These are phyloP conservation scores for Talaromyces sp. DNA, from an alignment of 2,329 filamentous ascomycete genomes.

Conservation along the genomic window DNA sequence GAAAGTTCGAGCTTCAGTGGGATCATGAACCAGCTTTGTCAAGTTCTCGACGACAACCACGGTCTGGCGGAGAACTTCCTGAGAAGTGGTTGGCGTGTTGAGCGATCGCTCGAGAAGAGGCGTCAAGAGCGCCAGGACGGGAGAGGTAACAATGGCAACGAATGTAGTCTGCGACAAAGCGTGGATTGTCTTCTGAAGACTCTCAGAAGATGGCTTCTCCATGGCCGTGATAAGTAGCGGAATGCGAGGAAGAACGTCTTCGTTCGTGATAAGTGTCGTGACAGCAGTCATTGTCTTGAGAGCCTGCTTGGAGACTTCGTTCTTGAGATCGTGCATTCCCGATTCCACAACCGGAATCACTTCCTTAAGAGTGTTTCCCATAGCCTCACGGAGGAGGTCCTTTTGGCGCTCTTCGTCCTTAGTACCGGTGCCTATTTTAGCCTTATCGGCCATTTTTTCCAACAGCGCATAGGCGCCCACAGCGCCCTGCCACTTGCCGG, in stretches of 20 bases:
- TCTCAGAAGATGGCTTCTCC: constrained; percentile 85
- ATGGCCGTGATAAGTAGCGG: constrained; percentile 90
- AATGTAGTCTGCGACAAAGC: constrained; percentile 98
- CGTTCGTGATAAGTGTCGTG: constrained; percentile 86
- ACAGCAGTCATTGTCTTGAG: constrained; percentile 86
- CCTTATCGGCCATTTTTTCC: constrained; percentile 92
- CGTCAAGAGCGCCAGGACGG: constrained; percentile 88
- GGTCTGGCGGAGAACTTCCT: constrained; percentile 92
- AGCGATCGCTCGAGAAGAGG: constrained; percentile 75
- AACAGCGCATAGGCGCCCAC: constrained; percentile 80
- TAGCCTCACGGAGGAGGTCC: constrained; percentile 81
- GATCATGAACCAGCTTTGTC: constrained; percentile 95
- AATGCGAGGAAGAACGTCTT: constrained; percentile 89
- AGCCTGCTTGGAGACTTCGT: constrained; percentile 79
- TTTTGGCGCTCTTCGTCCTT: constrained; percentile 83
- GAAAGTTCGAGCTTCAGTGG: constrained; percentile 90
- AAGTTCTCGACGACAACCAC: constrained; percentile 97
- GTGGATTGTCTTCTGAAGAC: constrained; percentile 91
- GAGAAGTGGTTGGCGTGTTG: constrained; percentile 83
- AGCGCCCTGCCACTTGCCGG: constrained; percentile 95
- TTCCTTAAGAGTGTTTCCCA: constrained; percentile 73
- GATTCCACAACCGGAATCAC: constrained; percentile 87
- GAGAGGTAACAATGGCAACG: constrained; percentile 90
- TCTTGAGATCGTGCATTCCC: constrained; percentile 95
- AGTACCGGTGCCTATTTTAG: constrained; percentile 76